Conservation (phyloP, 352 stramenopile genomes). For the Phytophthora crassamura region DNA sequence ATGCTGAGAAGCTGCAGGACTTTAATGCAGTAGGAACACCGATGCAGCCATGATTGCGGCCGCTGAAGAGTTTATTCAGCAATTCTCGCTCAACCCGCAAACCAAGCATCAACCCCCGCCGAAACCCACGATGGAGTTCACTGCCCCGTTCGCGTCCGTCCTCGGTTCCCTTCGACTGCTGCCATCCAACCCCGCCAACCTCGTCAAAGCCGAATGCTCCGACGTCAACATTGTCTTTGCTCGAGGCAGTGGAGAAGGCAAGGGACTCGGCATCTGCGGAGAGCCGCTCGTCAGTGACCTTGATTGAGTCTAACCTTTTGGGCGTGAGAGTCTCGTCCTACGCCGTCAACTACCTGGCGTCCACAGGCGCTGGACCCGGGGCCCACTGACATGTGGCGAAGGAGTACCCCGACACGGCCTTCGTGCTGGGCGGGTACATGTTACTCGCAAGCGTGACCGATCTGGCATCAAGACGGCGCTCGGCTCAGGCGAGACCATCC, state of each 20-base stretch:
- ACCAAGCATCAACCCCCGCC: too few species aligned
- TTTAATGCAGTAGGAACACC: too few species aligned
- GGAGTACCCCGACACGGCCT: conserved; percentile 39
- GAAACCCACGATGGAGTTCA: too few species aligned
- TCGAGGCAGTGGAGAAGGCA: conserved; percentile 40
- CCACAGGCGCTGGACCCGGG: conserved; percentile 30
- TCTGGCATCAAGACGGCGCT: conserved; percentile 42
- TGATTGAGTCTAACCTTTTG: conserved; percentile 33
- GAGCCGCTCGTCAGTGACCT: conserved; percentile 36
- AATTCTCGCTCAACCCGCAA: too few species aligned
- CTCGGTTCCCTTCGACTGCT: conserved; percentile 1
- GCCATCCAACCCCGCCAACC: background rate
- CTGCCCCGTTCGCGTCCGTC: too few species aligned
- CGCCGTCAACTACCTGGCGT: conserved; percentile 39
- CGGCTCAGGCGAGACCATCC: conserved; percentile 30
- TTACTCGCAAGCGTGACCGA: conserved; percentile 48
- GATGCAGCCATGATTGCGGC: too few species aligned
- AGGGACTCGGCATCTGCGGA: conserved; percentile 39
- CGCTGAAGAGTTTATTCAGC: too few species aligned
- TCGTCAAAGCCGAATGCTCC: conserved; percentile 27
- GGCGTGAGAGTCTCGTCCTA: conserved; percentile 48
- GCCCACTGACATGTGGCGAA: conserved; percentile 39
- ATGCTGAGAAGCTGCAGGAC: too few species aligned
- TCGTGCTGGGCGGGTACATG: conserved; percentile 40
- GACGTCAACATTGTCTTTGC: conserved; percentile 45